These are phyloP conservation scores for Plasmodium adleri DNA, from an alignment of 169 alveolate genomes.

Conservation along the genomic window DNA sequence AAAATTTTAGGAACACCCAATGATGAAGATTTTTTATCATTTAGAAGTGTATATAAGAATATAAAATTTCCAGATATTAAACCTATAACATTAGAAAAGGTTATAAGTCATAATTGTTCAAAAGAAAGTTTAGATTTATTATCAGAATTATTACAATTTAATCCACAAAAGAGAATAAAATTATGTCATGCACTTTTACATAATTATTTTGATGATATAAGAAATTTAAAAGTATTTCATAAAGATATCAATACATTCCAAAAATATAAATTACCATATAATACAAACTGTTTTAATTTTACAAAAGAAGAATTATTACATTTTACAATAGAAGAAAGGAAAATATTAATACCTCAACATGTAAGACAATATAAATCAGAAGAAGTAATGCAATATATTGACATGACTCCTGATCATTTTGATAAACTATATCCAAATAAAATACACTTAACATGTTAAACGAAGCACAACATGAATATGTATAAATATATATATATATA, in stretches of 20 bases:
- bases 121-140: conserved; percentile 53
- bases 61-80: conserved; percentile 55
- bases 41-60: conserved; percentile 52
- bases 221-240: conserved; percentile 28
- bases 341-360: conserved; percentile 45
- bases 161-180: conserved; percentile 57
- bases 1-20: conserved; percentile 96
- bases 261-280: conserved; percentile 23
- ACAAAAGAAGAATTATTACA: conserved; percentile 69
- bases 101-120: conserved; percentile 36
- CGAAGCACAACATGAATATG: not conserved
- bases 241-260: conserved; percentile 8
- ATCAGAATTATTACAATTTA: conserved; percentile 37
- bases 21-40: conserved; percentile 79
- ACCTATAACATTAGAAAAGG: conserved; percentile 51
- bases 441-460: conserved; percentile 33
- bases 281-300: conserved; percentile 61
- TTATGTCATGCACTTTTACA: conserved; percentile 46
- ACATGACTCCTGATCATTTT: conserved; percentile 41
- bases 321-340: conserved; percentile 64
- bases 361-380: conserved; percentile 25
- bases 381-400: conserved; percentile 61
- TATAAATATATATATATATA: too few relatives aligned
- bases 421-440: conserved; percentile 62
- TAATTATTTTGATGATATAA: conserved; percentile 58